A percentile compares a stretch with the other conserved stretches of the same genome.
phyloP scores from a whole-genome alignment of 805 yeast species.

The Ogataea methylovora region DNA sequence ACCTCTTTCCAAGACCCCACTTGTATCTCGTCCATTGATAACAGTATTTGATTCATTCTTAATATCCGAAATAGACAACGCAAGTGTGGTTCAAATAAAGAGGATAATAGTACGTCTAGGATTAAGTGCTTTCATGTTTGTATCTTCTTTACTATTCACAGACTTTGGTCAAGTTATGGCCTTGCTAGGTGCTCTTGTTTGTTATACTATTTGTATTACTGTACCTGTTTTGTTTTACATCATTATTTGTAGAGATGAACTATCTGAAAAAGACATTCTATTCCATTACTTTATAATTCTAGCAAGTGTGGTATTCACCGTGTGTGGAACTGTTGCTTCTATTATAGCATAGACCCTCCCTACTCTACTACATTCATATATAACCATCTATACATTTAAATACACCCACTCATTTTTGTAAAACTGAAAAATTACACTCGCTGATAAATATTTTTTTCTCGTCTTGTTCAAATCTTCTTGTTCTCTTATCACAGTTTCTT shows the following conservation, averaged over 20 bases:
- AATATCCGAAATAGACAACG: not conserved
- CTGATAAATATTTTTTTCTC: too few relatives aligned
- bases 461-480: too few relatives aligned
- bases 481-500: too few relatives aligned
- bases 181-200: slow-evolving; percentile 71
- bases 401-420: too few relatives aligned
- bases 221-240: slow-evolving; percentile 71
- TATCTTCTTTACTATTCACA: slow-evolving; percentile 58
- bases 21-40: slow-evolving; percentile 76
- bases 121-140: slow-evolving; percentile 52
- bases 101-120: slow-evolving; percentile 26
- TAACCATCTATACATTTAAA: too few relatives aligned
- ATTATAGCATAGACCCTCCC: too few relatives aligned
- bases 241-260: slow-evolving; percentile 38
- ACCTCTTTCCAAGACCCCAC: slow-evolving; percentile 79
- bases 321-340: slow-evolving; percentile 54
- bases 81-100: slow-evolving; percentile 1
- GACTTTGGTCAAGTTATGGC: slow-evolving; percentile 79
- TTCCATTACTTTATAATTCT: slow-evolving; percentile 36
- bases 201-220: slow-evolving; percentile 72
- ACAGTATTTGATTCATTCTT: slow-evolving; percentile 49
- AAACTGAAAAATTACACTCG: too few relatives aligned
- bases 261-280: slow-evolving; percentile 31
- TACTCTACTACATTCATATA: too few relatives aligned
- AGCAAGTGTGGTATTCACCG: slow-evolving; percentile 40